A percentile compares a stretch with the other conserved stretches of the same genome.
phyloP scores from a whole-genome alignment of 495 filamentous ascomycete genomes.

The Tetracladium setigerum region DNA sequence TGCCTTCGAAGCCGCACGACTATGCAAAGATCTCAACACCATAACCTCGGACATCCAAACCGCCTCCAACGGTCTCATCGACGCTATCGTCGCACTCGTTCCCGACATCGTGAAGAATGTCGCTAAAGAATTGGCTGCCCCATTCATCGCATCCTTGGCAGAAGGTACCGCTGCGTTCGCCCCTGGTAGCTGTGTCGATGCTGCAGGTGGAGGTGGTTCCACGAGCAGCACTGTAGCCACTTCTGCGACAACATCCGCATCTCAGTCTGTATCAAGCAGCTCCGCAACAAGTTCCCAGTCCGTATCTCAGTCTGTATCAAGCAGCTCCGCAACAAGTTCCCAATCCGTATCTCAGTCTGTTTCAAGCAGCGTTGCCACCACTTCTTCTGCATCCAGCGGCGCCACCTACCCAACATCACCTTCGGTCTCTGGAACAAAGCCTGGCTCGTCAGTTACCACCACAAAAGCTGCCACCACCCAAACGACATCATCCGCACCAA shows the following conservation, averaged over 20 bases:
- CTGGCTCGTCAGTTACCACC: constrained; percentile 10
- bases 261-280: no score
- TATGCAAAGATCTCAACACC: constrained; percentile 15
- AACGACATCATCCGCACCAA: constrained; percentile 16
- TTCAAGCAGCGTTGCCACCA: constrained; percentile 3
- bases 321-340: constrained; percentile 5
- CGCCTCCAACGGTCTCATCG: constrained; percentile 24
- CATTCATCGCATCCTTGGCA: constrained; percentile 5
- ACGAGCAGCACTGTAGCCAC: constrained; percentile 14
- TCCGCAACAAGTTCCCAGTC: constrained; percentile 7
- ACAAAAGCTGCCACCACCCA: constrained; percentile 14
- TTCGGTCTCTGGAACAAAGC: constrained; percentile 11
- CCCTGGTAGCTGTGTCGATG: constrained; percentile 26
- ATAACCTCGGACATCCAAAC: constrained; percentile 15
- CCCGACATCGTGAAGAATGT: constrained; percentile 28
- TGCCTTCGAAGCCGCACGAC: constrained; percentile 26
- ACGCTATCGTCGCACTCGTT: constrained; percentile 27
- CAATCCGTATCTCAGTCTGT: constrained; percentile 11
- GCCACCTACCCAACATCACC: constrained; percentile 3
- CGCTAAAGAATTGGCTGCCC: constrained; percentile 16
- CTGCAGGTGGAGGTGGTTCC: no score
- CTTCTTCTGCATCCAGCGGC: background rate
- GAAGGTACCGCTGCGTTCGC: constrained; percentile 22
- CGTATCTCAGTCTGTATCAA: constrained; percentile 15
- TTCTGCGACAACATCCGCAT: no score